Base-by-base conservation (phyloP, 805 yeast genomes). In the Candida anglica region DNA sequence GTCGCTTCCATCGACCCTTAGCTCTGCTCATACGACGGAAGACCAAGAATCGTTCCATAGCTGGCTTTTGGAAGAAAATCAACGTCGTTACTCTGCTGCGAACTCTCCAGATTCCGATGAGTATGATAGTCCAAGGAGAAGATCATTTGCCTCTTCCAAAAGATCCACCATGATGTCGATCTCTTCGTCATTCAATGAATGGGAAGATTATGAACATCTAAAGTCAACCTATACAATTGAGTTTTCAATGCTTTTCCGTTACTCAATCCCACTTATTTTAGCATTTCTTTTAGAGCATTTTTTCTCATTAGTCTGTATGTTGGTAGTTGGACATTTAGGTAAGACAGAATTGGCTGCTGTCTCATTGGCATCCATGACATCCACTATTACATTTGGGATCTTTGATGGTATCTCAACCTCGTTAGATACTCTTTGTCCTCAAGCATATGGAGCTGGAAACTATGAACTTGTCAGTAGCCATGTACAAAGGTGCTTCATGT, bases 401-500 rank as follows among this genome's bases (percentile, higher is more conserved):
- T 66, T 66, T 38, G 72, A 67, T 43, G 73, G 73, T 13, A 62
- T 63, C n/a, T 68, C 72, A 1, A 67, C 73, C 5, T 63, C 73
- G 0, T 48, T 67, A 18, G 73, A 67, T 35, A 66, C 72, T 3
- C 42, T 66, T 23, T 66, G 72, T 38, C 72, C 73, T 1, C 72
- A 65, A 40, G 70, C 71, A 2, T 67, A 58, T 38, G 73, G 73
- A 3, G 71, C 72, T 1, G 61, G 63, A 3, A 61, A 63, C 38
- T 63, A 46, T 29, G 63, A 60, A 38, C 37, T 58, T 34, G 67
- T 67, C 30, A 51, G 63, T 18, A 41, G 49, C 2, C 58, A 56
- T 33, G 70, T 66, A 11, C 73, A 67, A 40, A 45, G 71, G 32
- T 60, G 69, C 42, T 46, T 52, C 4, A 40, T 52, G 15, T 56